Conservation (phyloP, 192 early-diverging fungal genomes). For the Globomyces pollinis-pini region DNA sequence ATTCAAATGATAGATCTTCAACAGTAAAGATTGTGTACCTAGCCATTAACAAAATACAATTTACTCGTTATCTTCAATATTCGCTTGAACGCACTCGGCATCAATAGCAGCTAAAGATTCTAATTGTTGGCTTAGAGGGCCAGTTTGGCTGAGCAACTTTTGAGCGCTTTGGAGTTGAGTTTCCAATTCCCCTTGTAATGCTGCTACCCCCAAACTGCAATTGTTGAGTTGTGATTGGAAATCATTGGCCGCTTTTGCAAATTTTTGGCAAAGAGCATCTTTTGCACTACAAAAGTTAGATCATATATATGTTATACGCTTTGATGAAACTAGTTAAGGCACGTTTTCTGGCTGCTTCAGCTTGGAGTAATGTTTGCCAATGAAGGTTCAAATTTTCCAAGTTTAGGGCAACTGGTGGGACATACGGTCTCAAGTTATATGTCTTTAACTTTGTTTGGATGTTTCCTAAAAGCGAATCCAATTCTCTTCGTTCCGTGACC, state of each 20-base stretch:
- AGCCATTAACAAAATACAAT: neutral
- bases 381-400: slow-evolving; percentile 66
- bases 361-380: slow-evolving; percentile 65
- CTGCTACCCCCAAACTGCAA: slow-evolving; percentile 56
- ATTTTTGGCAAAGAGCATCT: slow-evolving; percentile 69
- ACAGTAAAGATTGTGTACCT: slow-evolving; percentile 75
- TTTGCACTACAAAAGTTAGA: slow-evolving; percentile 39
- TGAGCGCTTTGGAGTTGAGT: slow-evolving; percentile 60
- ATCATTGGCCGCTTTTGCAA: slow-evolving; percentile 75
- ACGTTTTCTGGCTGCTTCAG: slow-evolving; percentile 74
- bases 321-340: slow-evolving; percentile 77
- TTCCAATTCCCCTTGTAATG: slow-evolving; percentile 73
- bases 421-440: slow-evolving; percentile 81
- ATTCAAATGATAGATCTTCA: slow-evolving; percentile 84
- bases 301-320: slow-evolving; percentile 38
- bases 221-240: slow-evolving; percentile 66
- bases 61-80: slow-evolving; percentile 84
- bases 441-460: slow-evolving; percentile 96
- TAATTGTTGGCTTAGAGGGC: slow-evolving; percentile 24
- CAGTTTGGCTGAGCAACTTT: slow-evolving; percentile 34
- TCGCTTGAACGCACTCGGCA: slow-evolving; percentile 66
- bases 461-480: slow-evolving; percentile 85
- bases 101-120: slow-evolving; percentile 23
- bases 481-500: slow-evolving; percentile 84
- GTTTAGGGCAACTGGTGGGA: slow-evolving; percentile 67